These are phyloP conservation scores for Sporormia fimetaria DNA, from an alignment of 495 filamentous ascomycete species.

Conservation along the genomic window DNA sequence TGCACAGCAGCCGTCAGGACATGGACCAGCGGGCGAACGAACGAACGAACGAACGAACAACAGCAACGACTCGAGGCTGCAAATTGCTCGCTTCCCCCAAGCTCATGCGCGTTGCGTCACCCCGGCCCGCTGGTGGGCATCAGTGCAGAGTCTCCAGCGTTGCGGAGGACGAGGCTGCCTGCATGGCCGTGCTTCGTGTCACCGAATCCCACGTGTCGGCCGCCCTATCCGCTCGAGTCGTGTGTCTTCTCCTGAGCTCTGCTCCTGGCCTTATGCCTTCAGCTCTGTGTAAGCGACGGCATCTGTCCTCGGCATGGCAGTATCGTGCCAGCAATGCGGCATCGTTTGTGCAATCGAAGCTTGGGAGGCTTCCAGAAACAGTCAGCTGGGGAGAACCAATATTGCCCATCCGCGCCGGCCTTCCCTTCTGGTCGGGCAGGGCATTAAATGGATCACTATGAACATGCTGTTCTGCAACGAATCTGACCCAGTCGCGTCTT, in stretches of 20 bases:
- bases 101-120: background rate
- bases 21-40: too few species aligned
- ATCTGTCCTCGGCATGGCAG: too few species aligned
- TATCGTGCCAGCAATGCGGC: too few species aligned
- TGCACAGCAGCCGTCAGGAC: too few species aligned
- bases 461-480: constrained; percentile 20
- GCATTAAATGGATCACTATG: constrained; percentile 7
- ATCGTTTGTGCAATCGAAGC: background rate
- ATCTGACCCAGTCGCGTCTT: too few species aligned
- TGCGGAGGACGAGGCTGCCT: background rate
- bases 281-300: background rate
- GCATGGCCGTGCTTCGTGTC: constrained; percentile 14
- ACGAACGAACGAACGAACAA: too few species aligned
- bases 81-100: too few species aligned
- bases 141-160: background rate
- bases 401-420: constrained; percentile 6
- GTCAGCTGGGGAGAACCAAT: too few species aligned
- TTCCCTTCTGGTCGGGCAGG: constrained; percentile 11
- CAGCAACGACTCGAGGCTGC: too few species aligned
- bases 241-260: too few species aligned
- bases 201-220: constrained; percentile 15
- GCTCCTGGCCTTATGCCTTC: background rate
- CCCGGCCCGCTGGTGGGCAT: background rate
- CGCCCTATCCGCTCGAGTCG: background rate
- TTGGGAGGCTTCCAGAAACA: background rate